Evolutionary conservation across 257 asterid species (phyloP).

Genomic region (Scutellaria galericulata): DNA sequence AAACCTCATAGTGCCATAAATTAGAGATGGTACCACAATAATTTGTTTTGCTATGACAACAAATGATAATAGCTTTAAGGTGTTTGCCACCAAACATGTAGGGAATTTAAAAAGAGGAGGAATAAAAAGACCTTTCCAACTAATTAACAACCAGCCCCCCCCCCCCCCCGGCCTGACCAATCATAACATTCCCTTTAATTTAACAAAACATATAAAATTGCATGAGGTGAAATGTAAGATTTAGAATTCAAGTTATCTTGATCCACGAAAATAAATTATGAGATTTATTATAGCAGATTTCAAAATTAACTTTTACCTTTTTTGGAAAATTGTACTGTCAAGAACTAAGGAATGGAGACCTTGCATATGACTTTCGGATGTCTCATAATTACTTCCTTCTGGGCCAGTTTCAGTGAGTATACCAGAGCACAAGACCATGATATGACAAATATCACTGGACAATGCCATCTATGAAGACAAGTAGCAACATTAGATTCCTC

Average conservation of each 20-base stretch:
- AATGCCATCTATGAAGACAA: slow-evolving; percentile 67
- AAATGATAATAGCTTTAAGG: not conserved
- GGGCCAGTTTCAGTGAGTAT: slow-evolving; percentile 47
- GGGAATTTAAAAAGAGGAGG: not conserved
- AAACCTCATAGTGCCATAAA: not conserved
- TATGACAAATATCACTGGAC: slow-evolving; percentile 74
- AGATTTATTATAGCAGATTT: slow-evolving; percentile 19
- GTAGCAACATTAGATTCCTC: slow-evolving; percentile 34
- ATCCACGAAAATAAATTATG: slow-evolving; percentile 22
- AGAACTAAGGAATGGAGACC: slow-evolving; percentile 79
- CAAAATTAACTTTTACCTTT: slow-evolving; percentile 59
- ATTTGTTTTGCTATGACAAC: not conserved
- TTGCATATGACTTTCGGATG: slow-evolving; percentile 51
- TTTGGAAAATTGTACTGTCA: slow-evolving; percentile 76
- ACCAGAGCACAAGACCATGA: slow-evolving; percentile 80
- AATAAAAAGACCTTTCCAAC: not conserved
- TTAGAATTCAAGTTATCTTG: slow-evolving; percentile 11
- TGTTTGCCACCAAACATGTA: slow-evolving; percentile 9
- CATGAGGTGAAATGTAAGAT: slow-evolving; percentile 4
- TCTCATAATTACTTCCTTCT: slow-evolving; percentile 46
- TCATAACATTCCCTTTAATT: not conserved
- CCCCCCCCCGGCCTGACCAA: not conserved
- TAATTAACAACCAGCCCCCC: not conserved
- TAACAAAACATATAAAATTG: slow-evolving; percentile 1
- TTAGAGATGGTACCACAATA: not conserved